Evolutionary conservation across 805 yeast species (phyloP), one percentile per base, ranked within the genome.

Genomic region (Kluyveromyces nonfermentans): DNA sequence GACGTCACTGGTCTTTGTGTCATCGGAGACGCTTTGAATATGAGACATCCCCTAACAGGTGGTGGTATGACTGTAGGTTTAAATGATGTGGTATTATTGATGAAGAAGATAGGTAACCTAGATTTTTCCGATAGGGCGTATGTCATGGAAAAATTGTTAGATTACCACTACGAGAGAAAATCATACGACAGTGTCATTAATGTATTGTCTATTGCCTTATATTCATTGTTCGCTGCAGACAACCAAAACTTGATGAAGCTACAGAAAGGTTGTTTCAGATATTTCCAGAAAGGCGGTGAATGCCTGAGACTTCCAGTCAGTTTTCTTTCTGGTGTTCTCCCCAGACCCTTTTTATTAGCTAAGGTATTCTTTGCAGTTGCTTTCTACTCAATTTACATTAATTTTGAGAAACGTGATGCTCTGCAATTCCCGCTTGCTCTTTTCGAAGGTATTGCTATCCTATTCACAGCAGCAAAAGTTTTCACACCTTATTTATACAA

Each of bases 1-100:
- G 70, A 70, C 25, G 71, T 77, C 35, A 80, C 79, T 9, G 98
- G 98, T 10, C 68, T 87, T 38, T 70, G 93, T 32, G 73, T 90
- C 52, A 60, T 93, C 31, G 98, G 98, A 40, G 98, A 93, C 62
- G 85, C 98, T 1, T 72, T 89, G 53, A 93, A 93, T 63, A 93
- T 93, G 97, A 76, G 98, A 62, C 98, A 93, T 62, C 98, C 98
- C 21, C 74, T 93, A 48, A 93, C 97, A 1, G 98, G 98, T 42
- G 98, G 98, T 50, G 98, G 98, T 48, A 93, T 93, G 98, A 88
- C 97, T 20, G 98, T 93, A 35, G 97, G 96, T 2, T 69, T 93
- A 47, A 85, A 80, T 59, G 98, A 93, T 63, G 70, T 88, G 37
- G 78, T 85, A 16, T 73, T 75, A 52, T 64, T 85, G 33, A 69